Evolutionary conservation across 2,329 filamentous ascomycete genomes (phyloP).

Genomic region (Exophiala calicioides): DNA sequence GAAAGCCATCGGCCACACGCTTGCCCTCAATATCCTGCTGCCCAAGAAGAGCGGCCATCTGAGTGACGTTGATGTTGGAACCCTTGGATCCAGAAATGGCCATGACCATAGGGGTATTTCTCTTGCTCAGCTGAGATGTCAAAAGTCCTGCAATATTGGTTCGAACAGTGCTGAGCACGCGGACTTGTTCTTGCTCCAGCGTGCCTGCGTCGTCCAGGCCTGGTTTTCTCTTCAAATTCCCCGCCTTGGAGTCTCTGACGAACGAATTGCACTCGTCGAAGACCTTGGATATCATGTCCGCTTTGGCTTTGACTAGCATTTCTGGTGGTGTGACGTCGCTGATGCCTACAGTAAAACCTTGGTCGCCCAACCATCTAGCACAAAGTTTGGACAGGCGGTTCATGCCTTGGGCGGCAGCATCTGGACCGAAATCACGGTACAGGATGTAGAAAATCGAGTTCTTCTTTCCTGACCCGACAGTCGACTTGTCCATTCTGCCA

Average conservation of each 20-base stretch:
- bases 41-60: constrained; percentile 97
- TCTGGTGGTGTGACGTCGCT: constrained; percentile 87
- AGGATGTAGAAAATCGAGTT: constrained; percentile 98
- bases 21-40: constrained; percentile 96
- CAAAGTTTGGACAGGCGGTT: constrained; percentile 89
- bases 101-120: constrained; percentile 95
- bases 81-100: constrained; percentile 96
- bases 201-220: constrained; percentile 70
- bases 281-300: constrained; percentile 70
- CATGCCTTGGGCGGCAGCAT: constrained; percentile 87
- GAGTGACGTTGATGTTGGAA: constrained; percentile 95
- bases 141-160: constrained; percentile 88
- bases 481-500: constrained; percentile 95
- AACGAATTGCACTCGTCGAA: constrained; percentile 65
- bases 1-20: constrained; percentile 93
- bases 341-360: constrained; percentile 94
- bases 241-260: constrained; percentile 72
- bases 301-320: constrained; percentile 70
- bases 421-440: constrained; percentile 88
- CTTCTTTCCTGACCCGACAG: constrained; percentile 95
- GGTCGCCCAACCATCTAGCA: constrained; percentile 81
- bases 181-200: constrained; percentile 78
- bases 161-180: constrained; percentile 91
- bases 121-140: constrained; percentile 83
- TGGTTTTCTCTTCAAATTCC: constrained; percentile 79